Evolutionary conservation across 2,329 filamentous ascomycete genomes (phyloP), one percentile per base, ranked within the genome.

Genomic region (Fusarium sp.): DNA sequence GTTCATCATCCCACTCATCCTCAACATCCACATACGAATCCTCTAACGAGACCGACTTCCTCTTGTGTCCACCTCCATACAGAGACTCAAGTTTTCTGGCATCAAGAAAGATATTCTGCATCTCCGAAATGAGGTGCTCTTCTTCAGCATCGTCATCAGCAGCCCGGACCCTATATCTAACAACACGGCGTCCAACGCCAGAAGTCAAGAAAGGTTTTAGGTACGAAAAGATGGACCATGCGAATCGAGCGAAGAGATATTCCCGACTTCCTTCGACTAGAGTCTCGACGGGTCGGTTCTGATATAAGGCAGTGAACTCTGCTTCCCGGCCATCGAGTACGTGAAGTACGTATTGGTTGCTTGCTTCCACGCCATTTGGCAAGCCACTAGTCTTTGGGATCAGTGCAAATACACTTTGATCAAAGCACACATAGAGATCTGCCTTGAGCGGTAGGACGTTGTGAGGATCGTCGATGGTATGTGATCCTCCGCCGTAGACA

Each of bases 1-100:
- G 43, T 10, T 68, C 68, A 18, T 68, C 67, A 13, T 70, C 68
- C 68, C 68, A 70, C 11, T 65, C 67, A 50, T 69, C 68, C 20
- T 70, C 68, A 33, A 69, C 67, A 21, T 70, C 68, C 15, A 69
- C 63, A 39, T 65, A 70, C 13, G 42, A 44, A 8, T 66, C 68
- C 35, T 70, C 67, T 10, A 68, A 12, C 1, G 59, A 63, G 1
- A 57, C 39, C 0, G 26, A 41, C 15, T 54, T 53, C 13, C 52
- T 29, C 38, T 43, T 11, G 4, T 47, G 16, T 3, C 64, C 64
- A 1, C 68, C 68, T 1, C 68, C 63, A 5, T 70, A 70, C 11
- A 70, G 0, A 2, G 52, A 42, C 3, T 60, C 67, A 2, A 70
- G 43, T 20, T 70, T 70, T 20, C 57, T 21, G 1, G 68, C 59